Evolutionary conservation across 2,329 filamentous ascomycete genomes (phyloP).

Genomic region (Colletotrichum godetiae): DNA sequence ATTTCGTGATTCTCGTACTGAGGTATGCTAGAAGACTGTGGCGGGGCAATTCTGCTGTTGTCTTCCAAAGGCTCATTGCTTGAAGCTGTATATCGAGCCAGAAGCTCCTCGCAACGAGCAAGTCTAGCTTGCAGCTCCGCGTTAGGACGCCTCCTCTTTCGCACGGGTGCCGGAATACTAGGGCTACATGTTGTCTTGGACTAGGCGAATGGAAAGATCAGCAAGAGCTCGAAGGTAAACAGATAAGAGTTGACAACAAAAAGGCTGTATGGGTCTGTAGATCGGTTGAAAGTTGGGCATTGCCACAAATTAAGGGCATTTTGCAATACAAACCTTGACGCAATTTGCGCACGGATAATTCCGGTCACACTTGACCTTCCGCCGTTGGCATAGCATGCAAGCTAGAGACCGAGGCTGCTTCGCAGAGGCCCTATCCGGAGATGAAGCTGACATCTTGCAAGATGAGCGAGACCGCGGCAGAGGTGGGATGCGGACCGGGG

Average conservation of each 20-base stretch:
- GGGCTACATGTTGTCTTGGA: constrained; percentile 60
- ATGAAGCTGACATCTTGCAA: constrained; percentile 15
- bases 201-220: neutral
- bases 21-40: constrained; percentile 10
- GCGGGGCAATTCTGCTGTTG: neutral
- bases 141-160: constrained; percentile 68
- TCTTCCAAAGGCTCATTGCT: constrained; percentile 18
- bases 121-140: constrained; percentile 71
- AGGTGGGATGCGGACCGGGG: neutral
- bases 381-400: constrained; percentile 69
- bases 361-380: constrained; percentile 72
- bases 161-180: constrained; percentile 68
- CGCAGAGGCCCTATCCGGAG: constrained; percentile 7
- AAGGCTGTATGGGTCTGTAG: too few species aligned
- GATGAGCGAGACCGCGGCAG: neutral
- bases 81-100: constrained; percentile 64
- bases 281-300: too few species aligned
- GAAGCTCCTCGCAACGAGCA: constrained; percentile 66
- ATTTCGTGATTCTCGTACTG: constrained; percentile 31
- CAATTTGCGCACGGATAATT: constrained; percentile 70
- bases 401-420: constrained; percentile 38
- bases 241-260: too few species aligned
- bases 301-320: too few species aligned
- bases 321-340: constrained; percentile 47
- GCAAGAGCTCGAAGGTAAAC: neutral